Percentiles rank a stretch among this genome's conserved stretches.
These are phyloP conservation scores for Periconia sp. DNA, from an alignment of 2,329 filamentous ascomycete genomes.

Conservation along the genomic window DNA sequence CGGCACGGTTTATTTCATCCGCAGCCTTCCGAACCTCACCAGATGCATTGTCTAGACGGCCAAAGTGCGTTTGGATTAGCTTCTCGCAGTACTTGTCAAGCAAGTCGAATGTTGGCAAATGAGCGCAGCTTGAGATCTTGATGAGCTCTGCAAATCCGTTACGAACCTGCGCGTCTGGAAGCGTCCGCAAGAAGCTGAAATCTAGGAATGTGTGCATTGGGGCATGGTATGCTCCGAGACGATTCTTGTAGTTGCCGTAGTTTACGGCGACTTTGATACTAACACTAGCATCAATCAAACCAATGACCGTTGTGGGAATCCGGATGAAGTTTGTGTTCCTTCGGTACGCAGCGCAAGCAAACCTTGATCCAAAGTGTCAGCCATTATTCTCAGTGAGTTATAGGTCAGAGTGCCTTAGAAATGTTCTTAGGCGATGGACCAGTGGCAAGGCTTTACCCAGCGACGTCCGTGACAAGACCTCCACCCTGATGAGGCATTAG, in stretches of 20 bases:
- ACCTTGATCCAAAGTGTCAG: conserved; percentile 34
- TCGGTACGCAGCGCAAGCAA: conserved; percentile 72
- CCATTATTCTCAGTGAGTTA: conserved; percentile 18
- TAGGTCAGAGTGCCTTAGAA: conserved; percentile 59
- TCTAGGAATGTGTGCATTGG: conserved; percentile 76
- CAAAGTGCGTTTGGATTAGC: conserved; percentile 69
- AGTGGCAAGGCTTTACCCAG: conserved; percentile 62
- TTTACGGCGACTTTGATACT: conserved; percentile 82
- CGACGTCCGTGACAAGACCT: conserved; percentile 75
- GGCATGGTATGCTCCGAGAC: conserved; percentile 74
- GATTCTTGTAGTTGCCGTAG: conserved; percentile 78
- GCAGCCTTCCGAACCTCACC: conserved; percentile 65
- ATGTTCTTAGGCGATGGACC: conserved; percentile 48
- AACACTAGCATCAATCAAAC: conserved; percentile 76
- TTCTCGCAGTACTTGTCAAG: conserved; percentile 73
- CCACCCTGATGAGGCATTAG: conserved; percentile 53
- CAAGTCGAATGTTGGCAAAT: conserved; percentile 69
- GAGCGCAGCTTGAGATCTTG: conserved; percentile 76
- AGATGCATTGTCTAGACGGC: conserved; percentile 63
- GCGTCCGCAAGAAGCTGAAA: conserved; percentile 72
- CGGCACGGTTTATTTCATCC: conserved; percentile 71
- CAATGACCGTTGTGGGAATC: conserved; percentile 76
- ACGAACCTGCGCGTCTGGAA: conserved; percentile 71
- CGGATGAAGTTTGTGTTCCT: conserved; percentile 77
- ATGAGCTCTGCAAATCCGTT: conserved; percentile 78